Conservation (phyloP, 345 rosid genomes). For the Citropsis articulata region DNA sequence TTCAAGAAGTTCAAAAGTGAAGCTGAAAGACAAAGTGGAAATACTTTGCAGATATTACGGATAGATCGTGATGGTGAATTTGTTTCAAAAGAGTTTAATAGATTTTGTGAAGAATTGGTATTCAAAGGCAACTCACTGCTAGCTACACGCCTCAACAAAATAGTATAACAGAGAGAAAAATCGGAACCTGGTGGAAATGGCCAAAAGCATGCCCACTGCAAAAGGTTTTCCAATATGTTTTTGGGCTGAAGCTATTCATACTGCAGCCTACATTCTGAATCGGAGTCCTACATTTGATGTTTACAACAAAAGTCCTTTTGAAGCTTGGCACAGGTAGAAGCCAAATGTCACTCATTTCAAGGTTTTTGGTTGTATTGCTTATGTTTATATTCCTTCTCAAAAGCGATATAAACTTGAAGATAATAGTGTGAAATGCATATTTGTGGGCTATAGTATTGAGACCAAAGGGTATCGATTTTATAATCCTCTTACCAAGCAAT, state of each 20-base stretch:
- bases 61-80: not conserved
- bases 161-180: not conserved
- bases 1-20: not conserved
- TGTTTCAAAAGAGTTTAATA: not conserved
- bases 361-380: too few relatives aligned
- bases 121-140: not conserved
- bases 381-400: too few relatives aligned
- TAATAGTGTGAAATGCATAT: too few relatives aligned
- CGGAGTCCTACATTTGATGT: not conserved
- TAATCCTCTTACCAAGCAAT: not conserved
- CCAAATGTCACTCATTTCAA: too few relatives aligned
- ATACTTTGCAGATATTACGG: not conserved
- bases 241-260: too few relatives aligned
- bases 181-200: not conserved
- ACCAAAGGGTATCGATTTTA: not conserved
- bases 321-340: not conserved
- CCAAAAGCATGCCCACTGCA: not conserved
- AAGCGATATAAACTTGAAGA: too few relatives aligned
- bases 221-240: too few relatives aligned
- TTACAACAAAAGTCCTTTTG: not conserved
- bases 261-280: too few relatives aligned
- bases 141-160: not conserved
- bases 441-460: too few relatives aligned
- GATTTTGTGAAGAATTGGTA: too few relatives aligned
- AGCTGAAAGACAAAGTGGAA: not conserved